Conservation (phyloP, 805 yeast genomes). For the Kodamaea kaohsiungensis region DNA sequence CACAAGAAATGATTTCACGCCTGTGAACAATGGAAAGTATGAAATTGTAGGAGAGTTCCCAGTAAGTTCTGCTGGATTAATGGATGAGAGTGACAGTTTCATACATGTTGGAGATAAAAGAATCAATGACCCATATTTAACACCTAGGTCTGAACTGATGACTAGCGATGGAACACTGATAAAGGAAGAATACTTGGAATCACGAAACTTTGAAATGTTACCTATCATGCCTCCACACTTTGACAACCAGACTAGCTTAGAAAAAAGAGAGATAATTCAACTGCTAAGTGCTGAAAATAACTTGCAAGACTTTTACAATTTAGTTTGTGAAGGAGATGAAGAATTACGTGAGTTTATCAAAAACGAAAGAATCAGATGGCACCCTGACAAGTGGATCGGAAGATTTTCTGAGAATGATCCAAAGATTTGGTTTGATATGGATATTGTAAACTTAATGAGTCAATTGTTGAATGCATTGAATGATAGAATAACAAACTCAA, state of each 20-base stretch:
- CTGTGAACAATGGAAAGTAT: slow-evolving; percentile 16
- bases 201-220: slow-evolving; percentile 4
- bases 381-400: slow-evolving; percentile 62
- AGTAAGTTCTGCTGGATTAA: slow-evolving; percentile 30
- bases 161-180: background rate
- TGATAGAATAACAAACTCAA: slow-evolving; percentile 9
- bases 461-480: slow-evolving; percentile 32
- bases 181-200: slow-evolving; percentile 10
- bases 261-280: slow-evolving; percentile 13
- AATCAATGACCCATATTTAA: slow-evolving; percentile 34
- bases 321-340: slow-evolving; percentile 18
- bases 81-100: slow-evolving; percentile 34
- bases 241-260: slow-evolving; percentile 8
- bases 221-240: slow-evolving; percentile 15
- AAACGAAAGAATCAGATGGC: slow-evolving; percentile 64
- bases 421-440: slow-evolving; percentile 21
- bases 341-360: slow-evolving; percentile 30
- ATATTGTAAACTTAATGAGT: slow-evolving; percentile 30
- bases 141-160: slow-evolving; percentile 5
- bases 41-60: slow-evolving; percentile 35
- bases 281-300: slow-evolving; percentile 23
- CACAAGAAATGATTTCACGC: slow-evolving; percentile 12
- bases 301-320: slow-evolving; percentile 28
- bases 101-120: slow-evolving; percentile 40
- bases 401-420: slow-evolving; percentile 15